These are phyloP conservation scores for Cadophora luteo-olivacea DNA, from an alignment of 2,329 filamentous ascomycete genomes.

Conservation along the genomic window DNA sequence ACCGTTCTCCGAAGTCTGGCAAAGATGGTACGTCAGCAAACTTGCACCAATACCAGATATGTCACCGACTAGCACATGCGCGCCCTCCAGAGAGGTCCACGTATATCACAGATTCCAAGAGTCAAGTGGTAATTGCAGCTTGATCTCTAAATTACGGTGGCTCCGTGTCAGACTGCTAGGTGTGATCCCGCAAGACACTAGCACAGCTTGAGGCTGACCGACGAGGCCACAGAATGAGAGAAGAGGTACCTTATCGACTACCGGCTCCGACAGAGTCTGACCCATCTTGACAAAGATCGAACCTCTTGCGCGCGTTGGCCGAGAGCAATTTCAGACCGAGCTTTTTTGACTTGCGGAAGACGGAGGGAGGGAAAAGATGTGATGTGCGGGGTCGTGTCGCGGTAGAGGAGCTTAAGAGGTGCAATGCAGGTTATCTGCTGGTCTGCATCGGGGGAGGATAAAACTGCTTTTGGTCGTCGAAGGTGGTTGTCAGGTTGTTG, in stretches of 20 bases:
- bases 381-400: conserved; percentile 39
- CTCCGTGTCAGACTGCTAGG: background rate
- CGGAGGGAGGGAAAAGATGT: conserved; percentile 27
- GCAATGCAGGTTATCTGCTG: conserved; percentile 34
- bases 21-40: conserved; percentile 28
- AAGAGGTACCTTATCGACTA: conserved; percentile 89
- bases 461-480: conserved; percentile 15
- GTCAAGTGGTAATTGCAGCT: background rate
- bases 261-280: conserved; percentile 98
- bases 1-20: conserved; percentile 76
- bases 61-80: too few species aligned
- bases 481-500: conserved; percentile 19
- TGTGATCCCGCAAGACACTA: background rate
- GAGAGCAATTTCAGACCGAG: conserved; percentile 24
- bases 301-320: conserved; percentile 6
- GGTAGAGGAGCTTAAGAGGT: conserved; percentile 23
- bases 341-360: conserved; percentile 24
- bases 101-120: background rate
- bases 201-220: background rate
- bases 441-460: conserved; percentile 28
- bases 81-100: background rate
- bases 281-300: conserved; percentile 69
- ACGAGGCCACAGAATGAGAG: background rate
- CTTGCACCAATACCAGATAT: background rate
- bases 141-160: background rate